Evolutionary conservation across 1,139 yeast species (phyloP).

Genomic region (Meyerozyma smithsonii): DNA sequence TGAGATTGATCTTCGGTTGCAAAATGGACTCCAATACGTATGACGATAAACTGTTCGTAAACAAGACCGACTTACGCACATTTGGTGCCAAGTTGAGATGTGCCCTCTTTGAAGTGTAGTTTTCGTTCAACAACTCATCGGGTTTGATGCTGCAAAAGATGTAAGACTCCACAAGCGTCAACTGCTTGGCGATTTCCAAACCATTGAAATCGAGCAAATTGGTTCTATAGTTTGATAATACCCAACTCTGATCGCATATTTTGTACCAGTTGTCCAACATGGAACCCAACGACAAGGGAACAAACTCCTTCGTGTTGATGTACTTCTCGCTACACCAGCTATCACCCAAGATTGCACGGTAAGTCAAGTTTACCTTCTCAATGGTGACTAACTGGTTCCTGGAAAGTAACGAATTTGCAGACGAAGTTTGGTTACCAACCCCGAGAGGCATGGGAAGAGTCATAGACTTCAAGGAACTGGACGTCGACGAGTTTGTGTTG

Average conservation of each 20-base stretch:
- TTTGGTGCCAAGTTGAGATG: slow-evolving; percentile 66
- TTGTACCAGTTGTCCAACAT: slow-evolving; percentile 35
- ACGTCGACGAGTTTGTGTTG: slow-evolving; percentile 39
- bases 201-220: slow-evolving; percentile 69
- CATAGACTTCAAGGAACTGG: slow-evolving; percentile 35
- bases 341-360: slow-evolving; percentile 45
- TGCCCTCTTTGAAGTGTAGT: slow-evolving; percentile 62
- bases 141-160: slow-evolving; percentile 66
- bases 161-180: slow-evolving; percentile 73
- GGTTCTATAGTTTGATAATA: slow-evolving; percentile 43
- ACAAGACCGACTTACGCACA: slow-evolving; percentile 60
- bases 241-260: slow-evolving; percentile 44
- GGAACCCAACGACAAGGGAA: slow-evolving; percentile 23
- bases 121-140: slow-evolving; percentile 70
- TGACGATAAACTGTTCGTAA: slow-evolving; percentile 76
- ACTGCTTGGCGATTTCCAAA: slow-evolving; percentile 77
- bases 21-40: slow-evolving; percentile 79
- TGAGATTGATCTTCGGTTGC: slow-evolving; percentile 45
- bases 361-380: slow-evolving; percentile 43
- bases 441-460: slow-evolving; percentile 39
- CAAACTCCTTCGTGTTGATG: slow-evolving; percentile 23
- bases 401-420: slow-evolving; percentile 34
- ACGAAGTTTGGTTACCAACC: slow-evolving; percentile 38
- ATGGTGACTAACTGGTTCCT: slow-evolving; percentile 37
- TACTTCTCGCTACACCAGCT: slow-evolving; percentile 41